These are phyloP conservation scores for Melampsora larici-populina DNA, from an alignment of 1,284 basidiomycete genomes.

Conservation along the genomic window DNA sequence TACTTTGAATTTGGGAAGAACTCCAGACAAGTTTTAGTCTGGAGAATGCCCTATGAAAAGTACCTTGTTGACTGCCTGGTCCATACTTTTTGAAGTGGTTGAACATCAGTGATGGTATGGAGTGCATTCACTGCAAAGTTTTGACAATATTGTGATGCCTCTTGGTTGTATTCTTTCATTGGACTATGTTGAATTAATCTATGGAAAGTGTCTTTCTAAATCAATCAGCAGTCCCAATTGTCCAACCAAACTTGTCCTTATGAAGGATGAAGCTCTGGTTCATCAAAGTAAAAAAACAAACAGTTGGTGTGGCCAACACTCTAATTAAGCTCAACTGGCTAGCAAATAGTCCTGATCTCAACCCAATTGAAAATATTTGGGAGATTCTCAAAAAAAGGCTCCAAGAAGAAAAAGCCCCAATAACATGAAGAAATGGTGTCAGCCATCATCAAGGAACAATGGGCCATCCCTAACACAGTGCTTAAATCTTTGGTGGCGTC, in stretches of 20 bases:
- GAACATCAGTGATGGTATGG: not conserved
- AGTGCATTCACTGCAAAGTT: not conserved
- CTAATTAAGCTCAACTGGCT: constrained; percentile 1
- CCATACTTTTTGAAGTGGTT: not conserved
- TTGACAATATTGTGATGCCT: not conserved
- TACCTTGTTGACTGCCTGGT: too few species aligned
- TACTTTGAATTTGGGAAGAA: constrained; percentile 11
- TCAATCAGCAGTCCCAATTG: not conserved
- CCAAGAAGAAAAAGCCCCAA: not conserved
- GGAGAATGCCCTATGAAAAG: not conserved
- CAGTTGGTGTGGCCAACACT: not conserved
- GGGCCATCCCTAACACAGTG: not conserved
- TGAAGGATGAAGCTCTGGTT: constrained; percentile 19
- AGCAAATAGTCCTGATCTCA: constrained; percentile 9
- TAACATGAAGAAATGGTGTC: not conserved
- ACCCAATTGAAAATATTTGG: constrained; percentile 31
- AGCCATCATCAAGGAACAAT: not conserved
- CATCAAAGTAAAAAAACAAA: not conserved
- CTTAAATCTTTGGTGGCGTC: not conserved
- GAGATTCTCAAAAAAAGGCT: constrained; percentile 15
- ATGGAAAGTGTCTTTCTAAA: not conserved
- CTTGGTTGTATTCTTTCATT: not conserved
- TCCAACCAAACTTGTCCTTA: not conserved
- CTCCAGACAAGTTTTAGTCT: not conserved
- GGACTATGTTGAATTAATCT: too few species aligned